Evolutionary conservation across 2,329 filamentous ascomycete genomes (phyloP), one percentile per base, ranked within the genome.

Genomic region (Sporothrix inflata): DNA sequence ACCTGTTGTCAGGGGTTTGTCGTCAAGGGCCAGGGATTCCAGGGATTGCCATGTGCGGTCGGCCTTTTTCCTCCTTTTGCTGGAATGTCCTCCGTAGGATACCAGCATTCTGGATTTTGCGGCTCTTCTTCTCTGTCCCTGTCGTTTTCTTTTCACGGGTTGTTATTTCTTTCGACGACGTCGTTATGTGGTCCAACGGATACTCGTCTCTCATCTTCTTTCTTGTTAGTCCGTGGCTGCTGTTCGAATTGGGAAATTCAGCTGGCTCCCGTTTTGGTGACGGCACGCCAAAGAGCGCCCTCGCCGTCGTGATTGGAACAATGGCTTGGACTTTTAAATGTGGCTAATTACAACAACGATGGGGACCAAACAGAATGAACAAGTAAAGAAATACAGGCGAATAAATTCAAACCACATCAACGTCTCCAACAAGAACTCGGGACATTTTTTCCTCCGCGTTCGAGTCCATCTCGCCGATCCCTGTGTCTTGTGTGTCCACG

Each of bases 61-160:
- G 55, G 57, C 57, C 57, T 34, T 38, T 61, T 19, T 30, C 11
- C 53, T 55, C 53, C 53, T 30, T 55, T 55, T n/a, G n/a, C n/a
- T n/a, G n/a, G n/a, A n/a, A n/a, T n/a, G n/a, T 14, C 11, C 4
- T 27, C 9, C 11, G 51, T 3, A 51, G 6, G 27, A 55, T 47
- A 57, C 24, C 24, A 60, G 27, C 30, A 60, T 60, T 60, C 55
- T 38, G 30, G 55, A 11, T 53, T 57, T 38, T 60, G 55, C 55
- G 55, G 30, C 55, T 60, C 55, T 60, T 60, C 2, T 38, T 4
- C 4, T 11, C 6, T 4, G 1, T 53, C 53, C 24, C 27, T 55
- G 24, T 19, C 53, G 4, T 55, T 8, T 19, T 6, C 19, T 21
- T 21, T 8, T 21, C 47, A n/a, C n/a, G n/a, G 4, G 30, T 34